A percentile compares a stretch with the other conserved stretches of the same genome.
Evolutionary conservation across 2,329 filamentous ascomycete species (phyloP).

Genomic region (Incumbomyces delicatus): DNA sequence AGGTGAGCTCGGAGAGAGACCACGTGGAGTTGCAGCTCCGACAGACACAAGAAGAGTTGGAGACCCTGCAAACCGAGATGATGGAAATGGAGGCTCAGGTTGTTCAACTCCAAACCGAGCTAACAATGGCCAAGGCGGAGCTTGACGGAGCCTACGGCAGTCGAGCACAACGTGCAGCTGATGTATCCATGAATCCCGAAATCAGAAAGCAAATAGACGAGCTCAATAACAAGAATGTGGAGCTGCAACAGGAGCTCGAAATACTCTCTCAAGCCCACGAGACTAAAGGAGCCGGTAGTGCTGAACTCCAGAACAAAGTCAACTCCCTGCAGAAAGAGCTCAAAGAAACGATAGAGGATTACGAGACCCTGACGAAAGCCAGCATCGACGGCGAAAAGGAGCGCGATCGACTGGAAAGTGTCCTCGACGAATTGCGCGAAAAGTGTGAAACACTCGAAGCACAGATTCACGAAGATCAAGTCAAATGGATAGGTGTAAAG

Average conservation of each 20-base stretch:
- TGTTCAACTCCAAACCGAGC: conserved; percentile 60
- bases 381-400: conserved; percentile 64
- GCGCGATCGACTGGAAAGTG: conserved; percentile 52
- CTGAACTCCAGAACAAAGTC: conserved; percentile 37
- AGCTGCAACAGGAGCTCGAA: conserved; percentile 39
- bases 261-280: conserved; percentile 28
- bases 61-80: conserved; percentile 40
- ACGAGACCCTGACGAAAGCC: conserved; percentile 59
- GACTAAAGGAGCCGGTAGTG: conserved; percentile 21
- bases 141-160: conserved; percentile 88
- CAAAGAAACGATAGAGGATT: conserved; percentile 57
- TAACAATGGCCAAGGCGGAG: conserved; percentile 84
- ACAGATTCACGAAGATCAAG: conserved; percentile 57
- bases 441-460: conserved; percentile 54
- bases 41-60: conserved; percentile 22
- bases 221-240: conserved; percentile 40
- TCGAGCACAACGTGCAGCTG: conserved; percentile 58
- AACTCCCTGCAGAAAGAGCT: conserved; percentile 55
- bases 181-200: conserved; percentile 47
- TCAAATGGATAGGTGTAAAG: conserved; percentile 54
- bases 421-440: conserved; percentile 55
- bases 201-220: conserved; percentile 52
- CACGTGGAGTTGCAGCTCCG: conserved; percentile 20
- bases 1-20: conserved; percentile 8
- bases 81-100: conserved; percentile 52